Conservation (phyloP, 2,329 filamentous ascomycete genomes). For the Didymella exigua region DNA sequence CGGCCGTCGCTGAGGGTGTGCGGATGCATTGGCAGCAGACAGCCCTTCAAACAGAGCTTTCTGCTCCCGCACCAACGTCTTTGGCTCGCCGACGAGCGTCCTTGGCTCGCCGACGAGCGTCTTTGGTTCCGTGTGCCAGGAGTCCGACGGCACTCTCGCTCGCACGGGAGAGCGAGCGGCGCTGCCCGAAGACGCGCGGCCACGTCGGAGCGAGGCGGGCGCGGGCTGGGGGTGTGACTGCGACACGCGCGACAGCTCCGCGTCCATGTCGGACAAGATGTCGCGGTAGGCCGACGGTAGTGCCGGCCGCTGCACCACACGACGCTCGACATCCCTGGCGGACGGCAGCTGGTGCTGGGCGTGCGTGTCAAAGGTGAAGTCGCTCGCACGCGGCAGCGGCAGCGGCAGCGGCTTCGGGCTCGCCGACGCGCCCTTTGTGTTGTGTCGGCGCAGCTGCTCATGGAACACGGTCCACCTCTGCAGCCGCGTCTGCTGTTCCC, state of each 20-base stretch:
- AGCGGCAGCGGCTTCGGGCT: slow-evolving; percentile 5
- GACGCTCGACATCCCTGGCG: slow-evolving; percentile 14
- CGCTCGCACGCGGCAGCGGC: slow-evolving; percentile 9
- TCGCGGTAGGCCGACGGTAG: slow-evolving; percentile 29
- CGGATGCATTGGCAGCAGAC: slow-evolving; percentile 17
- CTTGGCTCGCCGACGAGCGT: slow-evolving; percentile 9
- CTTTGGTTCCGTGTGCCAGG: slow-evolving; percentile 21
- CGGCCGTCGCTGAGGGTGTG: slow-evolving; percentile 2
- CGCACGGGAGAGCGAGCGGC: slow-evolving; percentile 25
- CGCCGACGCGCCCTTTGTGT: background rate
- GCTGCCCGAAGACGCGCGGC: slow-evolving; percentile 30
- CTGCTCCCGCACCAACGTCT: slow-evolving; percentile 16
- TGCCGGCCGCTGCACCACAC: slow-evolving; percentile 11
- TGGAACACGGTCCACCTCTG: slow-evolving; percentile 75
- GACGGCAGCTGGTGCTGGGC: slow-evolving; percentile 36
- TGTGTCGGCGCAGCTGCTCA: slow-evolving; percentile 47
- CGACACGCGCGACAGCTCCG: slow-evolving; percentile 30
- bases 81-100: slow-evolving; percentile 11
- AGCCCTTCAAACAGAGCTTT: slow-evolving; percentile 26
- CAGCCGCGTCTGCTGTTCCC: slow-evolving; percentile 69
- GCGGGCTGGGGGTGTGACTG: slow-evolving; percentile 23
- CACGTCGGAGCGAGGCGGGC: slow-evolving; percentile 17
- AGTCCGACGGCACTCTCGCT: slow-evolving; percentile 26
- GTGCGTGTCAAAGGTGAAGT: slow-evolving; percentile 44
- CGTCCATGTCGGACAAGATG: slow-evolving; percentile 41